Base-by-base conservation (phyloP, 2,329 filamentous ascomycete genomes). In the Botrytis squamosa region DNA sequence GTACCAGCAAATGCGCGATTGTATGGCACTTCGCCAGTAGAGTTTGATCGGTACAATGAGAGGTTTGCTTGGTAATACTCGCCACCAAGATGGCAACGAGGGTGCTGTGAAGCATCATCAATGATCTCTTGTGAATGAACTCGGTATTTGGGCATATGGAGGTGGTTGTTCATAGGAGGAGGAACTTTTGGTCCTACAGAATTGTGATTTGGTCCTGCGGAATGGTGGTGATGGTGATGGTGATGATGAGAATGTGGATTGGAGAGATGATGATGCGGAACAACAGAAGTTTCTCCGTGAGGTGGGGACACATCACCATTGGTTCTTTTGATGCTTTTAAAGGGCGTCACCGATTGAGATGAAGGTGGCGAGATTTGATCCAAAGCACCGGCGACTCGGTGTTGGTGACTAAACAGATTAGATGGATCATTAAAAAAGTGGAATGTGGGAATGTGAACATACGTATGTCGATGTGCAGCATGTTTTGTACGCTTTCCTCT, bases 41-140 rank as follows among this genome's bases (percentile, higher is more conserved):
- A 83, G 81, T 14, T 81, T 83, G 3, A 83, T 52, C 74, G 67
- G 12, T 49, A 60, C 0, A 88, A 84, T 76, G 85, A 87, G 6
- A 97, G 85, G 9, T 85, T 87, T 0, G 93, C 89, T 68, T 92
- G 87, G 81, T 98, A 98, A 22, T 97, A 85, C 6, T 93, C 92
- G 73, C 94, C 93, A 49, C 95, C 95, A 3, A 98, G 88, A 80
- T 98, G 94, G 72, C 90, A 88, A 16, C 94, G 91, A 14, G 93
- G 92, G 29, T 89, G 86, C 73, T 91, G 84, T 0, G 91, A 86
- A 6, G 95, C 90, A 44, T 89, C 90, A 2, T 94, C 90, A 20
- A 97, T 82, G 0, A 97, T 88, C 0, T 88, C 86, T 75, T 92
- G 87, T 2, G 92, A 92, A 16, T 88, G 88, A 38, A 97, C 87